These are phyloP conservation scores for Talaromyces sp. DNA, from an alignment of 2,329 filamentous ascomycete genomes.

Conservation along the genomic window DNA sequence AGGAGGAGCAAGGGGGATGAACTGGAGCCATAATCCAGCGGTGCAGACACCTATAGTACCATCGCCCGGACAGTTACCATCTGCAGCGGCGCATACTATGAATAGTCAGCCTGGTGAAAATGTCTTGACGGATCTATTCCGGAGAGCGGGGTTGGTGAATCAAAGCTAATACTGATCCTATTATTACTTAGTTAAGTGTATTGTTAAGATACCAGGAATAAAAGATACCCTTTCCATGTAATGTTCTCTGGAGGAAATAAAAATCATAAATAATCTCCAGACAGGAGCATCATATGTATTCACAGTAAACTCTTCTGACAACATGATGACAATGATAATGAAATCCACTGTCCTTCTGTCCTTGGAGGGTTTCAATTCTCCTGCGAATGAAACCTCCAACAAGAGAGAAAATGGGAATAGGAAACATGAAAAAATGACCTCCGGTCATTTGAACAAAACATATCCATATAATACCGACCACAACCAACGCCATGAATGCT, in stretches of 20 bases:
- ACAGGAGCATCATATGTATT: conserved; percentile 10
- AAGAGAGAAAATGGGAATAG: background rate
- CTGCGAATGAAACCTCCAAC: background rate
- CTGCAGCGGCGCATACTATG: background rate
- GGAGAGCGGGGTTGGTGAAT: conserved; percentile 35
- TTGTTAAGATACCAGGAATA: background rate
- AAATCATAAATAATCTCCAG: conserved; percentile 4
- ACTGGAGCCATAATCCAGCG: conserved; percentile 11
- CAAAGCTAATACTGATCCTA: background rate
- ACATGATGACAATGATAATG: background rate
- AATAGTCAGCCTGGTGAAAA: conserved; percentile 20
- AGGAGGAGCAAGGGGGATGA: background rate
- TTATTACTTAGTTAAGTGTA: background rate
- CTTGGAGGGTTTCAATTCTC: background rate
- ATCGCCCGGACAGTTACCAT: conserved; percentile 14
- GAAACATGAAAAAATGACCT: background rate
- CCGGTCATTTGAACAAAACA: background rate
- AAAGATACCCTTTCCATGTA: background rate
- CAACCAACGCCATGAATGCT: conserved; percentile 9
- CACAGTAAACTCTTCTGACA: conserved; percentile 5
- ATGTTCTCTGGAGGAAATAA: background rate
- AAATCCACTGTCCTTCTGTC: background rate
- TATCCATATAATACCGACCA: conserved; percentile 1
- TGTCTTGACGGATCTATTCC: conserved; percentile 41
- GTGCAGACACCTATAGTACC: conserved; percentile 18